Evolutionary conservation across 2,329 filamentous ascomycete species (phyloP), one percentile per base, ranked within the genome.

Genomic region (Trichoderma gracile): DNA sequence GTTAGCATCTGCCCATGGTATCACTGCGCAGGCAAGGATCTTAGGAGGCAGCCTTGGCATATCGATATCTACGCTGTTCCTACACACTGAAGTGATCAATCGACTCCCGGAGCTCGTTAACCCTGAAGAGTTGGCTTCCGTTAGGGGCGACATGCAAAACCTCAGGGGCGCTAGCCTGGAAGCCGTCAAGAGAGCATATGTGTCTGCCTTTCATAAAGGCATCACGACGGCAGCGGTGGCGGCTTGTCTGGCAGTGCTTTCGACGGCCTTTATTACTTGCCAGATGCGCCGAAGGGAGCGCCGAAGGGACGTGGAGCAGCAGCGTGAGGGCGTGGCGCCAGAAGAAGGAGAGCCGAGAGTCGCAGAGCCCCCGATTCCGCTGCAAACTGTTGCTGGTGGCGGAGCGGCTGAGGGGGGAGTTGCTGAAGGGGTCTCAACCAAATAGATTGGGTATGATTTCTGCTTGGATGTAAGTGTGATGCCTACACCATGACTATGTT

Each of bases 31-130:
- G 63, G 72, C 79, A 25, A 78, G 83, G 38, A 78, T 85, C 23
- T 74, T 85, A 0, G 83, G 83, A 5, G 83, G 83, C 6, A 84
- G 82, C 64, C 73, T 85, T 30, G 83, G 83, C 3, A 84, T 86
- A 59, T 81, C 83, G 3, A 77, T 80, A 1, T 85, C 82, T 21
- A 80, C 83, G 0, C 79, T 80, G 17, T 76, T 84, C 17, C 69
- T 83, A 68, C 49, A 74, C 66, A 56, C 75, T 69, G 68, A 74
- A 73, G 47, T 71, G 7, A 64, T 69, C 27, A 63, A 71, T 3
- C 67, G 72, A 27, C 68, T 79, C 40, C 66, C 67, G 2, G 73
- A 69, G n/a, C 62, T 72, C 4, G 50, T 78, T 3, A 67, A 73
- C 9, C 61, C 72, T 1, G 65, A 71, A 8, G 71, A 78, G 46